A percentile compares a stretch with the other conserved stretches of the same genome.
Conservation (phyloP, 495 filamentous ascomycete species). For the Penicillium samsonianum region DNA sequence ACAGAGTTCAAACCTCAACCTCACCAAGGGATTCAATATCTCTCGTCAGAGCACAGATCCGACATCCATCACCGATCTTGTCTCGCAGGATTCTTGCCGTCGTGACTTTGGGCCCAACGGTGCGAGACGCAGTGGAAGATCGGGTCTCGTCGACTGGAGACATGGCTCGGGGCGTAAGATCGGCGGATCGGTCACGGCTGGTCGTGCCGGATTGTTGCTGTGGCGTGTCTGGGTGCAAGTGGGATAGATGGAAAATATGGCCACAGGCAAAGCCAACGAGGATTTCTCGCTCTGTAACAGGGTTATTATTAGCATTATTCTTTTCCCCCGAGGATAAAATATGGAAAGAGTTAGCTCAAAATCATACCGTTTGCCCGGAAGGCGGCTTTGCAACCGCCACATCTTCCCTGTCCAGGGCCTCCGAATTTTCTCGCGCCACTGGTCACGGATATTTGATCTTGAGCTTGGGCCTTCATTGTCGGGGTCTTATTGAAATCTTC, state of each 20-base stretch:
- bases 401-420: slow-evolving; percentile 35
- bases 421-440: slow-evolving; percentile 27
- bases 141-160: slow-evolving; percentile 24
- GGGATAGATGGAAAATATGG: slow-evolving; percentile 86
- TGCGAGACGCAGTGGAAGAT: slow-evolving; percentile 48
- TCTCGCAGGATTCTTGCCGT: slow-evolving; percentile 79
- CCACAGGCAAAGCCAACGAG: slow-evolving; percentile 90
- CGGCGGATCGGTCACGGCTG: slow-evolving; percentile 19
- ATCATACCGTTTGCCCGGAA: slow-evolving; percentile 55
- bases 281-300: slow-evolving; percentile 62
- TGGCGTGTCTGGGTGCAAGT: slow-evolving; percentile 58
- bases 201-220: slow-evolving; percentile 26
- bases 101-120: slow-evolving; percentile 84
- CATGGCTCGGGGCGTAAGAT: slow-evolving; percentile 35
- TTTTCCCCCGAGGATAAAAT: not conserved
- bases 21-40: slow-evolving; percentile 41
- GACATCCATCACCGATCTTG: slow-evolving; percentile 68
- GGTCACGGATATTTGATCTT: slow-evolving; percentile 17
- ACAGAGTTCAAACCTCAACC: slow-evolving; percentile 15
- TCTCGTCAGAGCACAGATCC: slow-evolving; percentile 56
- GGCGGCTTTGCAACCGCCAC: slow-evolving; percentile 62
- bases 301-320: not conserved
- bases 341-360: not conserved
- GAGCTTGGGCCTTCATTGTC: slow-evolving; percentile 38
- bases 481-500: slow-evolving; percentile 33